A percentile compares a stretch with the other conserved stretches of the same genome.
These are phyloP conservation scores for Gyrodon lividus DNA, from an alignment of 768 basidiomycete genomes.

Conservation along the genomic window DNA sequence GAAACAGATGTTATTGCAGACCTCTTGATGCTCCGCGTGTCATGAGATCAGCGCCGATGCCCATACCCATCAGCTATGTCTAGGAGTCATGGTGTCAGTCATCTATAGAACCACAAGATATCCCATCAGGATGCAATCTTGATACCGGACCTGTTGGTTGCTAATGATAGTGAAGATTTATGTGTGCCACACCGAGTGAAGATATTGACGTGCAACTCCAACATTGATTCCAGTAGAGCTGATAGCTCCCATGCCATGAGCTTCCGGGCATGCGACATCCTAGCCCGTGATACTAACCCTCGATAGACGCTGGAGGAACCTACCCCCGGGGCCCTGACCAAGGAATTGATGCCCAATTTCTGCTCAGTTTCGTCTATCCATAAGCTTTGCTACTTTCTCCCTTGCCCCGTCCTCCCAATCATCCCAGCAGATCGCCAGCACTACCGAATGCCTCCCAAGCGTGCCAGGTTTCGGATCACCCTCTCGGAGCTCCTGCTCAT, in stretches of 20 bases:
- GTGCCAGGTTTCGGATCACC: constrained; percentile 23
- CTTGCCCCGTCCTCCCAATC: constrained; percentile 22
- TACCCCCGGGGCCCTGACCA: too few species aligned
- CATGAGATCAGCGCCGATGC: neutral
- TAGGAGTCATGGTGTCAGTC: neutral
- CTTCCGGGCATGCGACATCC: neutral
- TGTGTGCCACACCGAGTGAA: neutral
- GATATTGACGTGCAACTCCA: neutral
- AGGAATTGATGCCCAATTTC: too few species aligned
- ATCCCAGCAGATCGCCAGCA: constrained; percentile 45
- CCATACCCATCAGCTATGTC: neutral
- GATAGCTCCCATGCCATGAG: neutral
- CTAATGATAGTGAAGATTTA: neutral
- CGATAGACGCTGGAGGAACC: too few species aligned
- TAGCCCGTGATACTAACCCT: too few species aligned
- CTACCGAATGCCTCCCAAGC: constrained; percentile 37
- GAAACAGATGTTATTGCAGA: neutral
- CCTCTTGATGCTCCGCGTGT: neutral
- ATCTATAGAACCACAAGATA: neutral
- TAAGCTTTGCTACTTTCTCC: constrained; percentile 5
- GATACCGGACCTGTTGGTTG: neutral
- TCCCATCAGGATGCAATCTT: neutral
- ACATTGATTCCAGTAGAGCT: neutral
- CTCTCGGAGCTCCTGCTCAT: constrained; percentile 32
- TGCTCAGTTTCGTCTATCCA: constrained; percentile 5